A percentile compares a stretch with the other conserved stretches of the same genome.
phyloP scores from a whole-genome alignment of 2,329 filamentous ascomycete species.

The Colletotrichum sp. region DNA sequence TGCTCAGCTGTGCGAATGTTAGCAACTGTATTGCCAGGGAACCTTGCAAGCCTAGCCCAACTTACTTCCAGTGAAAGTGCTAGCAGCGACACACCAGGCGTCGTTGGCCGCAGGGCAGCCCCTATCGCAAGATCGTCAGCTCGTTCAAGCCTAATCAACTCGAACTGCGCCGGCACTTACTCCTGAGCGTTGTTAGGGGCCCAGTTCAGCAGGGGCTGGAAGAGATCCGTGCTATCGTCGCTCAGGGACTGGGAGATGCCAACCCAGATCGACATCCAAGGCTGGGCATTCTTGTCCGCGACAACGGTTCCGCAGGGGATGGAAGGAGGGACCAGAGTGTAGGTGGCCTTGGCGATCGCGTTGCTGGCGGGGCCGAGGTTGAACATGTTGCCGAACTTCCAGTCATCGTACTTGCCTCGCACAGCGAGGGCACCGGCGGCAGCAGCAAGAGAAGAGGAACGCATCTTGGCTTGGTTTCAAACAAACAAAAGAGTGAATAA shows the following conservation, averaged over 20 bases:
- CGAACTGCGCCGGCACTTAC: not conserved
- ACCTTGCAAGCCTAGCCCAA: fast-evolving
- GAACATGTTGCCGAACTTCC: conserved; percentile 12
- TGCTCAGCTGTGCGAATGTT: not conserved
- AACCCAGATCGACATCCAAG: conserved; percentile 9
- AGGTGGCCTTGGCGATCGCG: not conserved
- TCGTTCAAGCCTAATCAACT: fast-evolving
- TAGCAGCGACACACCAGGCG: not conserved
- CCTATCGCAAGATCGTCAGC: not conserved
- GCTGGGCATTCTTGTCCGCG: not conserved
- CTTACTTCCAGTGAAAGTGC: not conserved
- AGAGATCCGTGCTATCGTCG: not conserved
- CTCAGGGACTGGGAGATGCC: conserved; percentile 1
- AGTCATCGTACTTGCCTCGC: conserved; percentile 1
- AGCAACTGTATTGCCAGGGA: not conserved
- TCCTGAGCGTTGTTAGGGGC: not conserved
- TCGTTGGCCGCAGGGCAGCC: not conserved
- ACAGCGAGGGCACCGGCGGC: not conserved
- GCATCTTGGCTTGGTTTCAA: not conserved
- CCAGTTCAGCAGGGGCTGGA: not conserved
- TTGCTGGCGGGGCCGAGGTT: not conserved
- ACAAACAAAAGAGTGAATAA: not conserved
- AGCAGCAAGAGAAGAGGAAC: not conserved
- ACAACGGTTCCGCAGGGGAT: not conserved
- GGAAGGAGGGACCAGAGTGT: not conserved